These are phyloP conservation scores for Brassica juncea DNA, from an alignment of 345 rosid species.

Conservation along the genomic window DNA sequence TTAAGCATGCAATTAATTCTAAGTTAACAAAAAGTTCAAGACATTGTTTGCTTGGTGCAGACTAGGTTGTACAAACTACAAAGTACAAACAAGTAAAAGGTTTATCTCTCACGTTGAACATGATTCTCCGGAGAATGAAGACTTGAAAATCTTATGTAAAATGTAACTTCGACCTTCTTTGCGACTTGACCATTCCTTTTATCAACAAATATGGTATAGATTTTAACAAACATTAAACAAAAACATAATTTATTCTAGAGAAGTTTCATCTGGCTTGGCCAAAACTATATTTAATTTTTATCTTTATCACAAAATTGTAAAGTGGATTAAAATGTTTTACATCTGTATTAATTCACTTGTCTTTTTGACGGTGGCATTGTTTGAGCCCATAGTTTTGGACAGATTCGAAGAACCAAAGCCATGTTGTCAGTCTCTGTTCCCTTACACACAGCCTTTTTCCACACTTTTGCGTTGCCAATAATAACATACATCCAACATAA, in stretches of 20 bases:
- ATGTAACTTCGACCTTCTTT: background rate
- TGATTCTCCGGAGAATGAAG: background rate
- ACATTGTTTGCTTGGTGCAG: background rate
- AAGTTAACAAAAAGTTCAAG: background rate
- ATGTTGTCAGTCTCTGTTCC: conserved; percentile 24
- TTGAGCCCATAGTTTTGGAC: conserved; percentile 28
- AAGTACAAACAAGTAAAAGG: background rate
- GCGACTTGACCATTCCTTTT: background rate
- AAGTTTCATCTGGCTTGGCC: background rate
- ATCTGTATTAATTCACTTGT: conserved; percentile 1
- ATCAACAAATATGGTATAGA: background rate
- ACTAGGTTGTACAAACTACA: too few species aligned
- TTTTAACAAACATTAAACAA: background rate
- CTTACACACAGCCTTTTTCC: conserved; percentile 17
- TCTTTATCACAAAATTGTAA: background rate
- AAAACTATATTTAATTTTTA: background rate
- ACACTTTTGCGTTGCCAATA: background rate
- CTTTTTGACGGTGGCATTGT: background rate
- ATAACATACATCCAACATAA: background rate
- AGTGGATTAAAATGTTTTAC: background rate
- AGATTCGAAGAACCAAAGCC: conserved; percentile 20
- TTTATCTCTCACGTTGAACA: background rate
- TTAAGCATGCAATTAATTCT: background rate
- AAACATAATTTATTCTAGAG: background rate
- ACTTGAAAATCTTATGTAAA: background rate